A percentile compares a stretch with the other conserved stretches of the same genome.
Evolutionary conservation across 2,329 filamentous ascomycete species (phyloP).

Genomic region (Ophiocordyceps sinensis): DNA sequence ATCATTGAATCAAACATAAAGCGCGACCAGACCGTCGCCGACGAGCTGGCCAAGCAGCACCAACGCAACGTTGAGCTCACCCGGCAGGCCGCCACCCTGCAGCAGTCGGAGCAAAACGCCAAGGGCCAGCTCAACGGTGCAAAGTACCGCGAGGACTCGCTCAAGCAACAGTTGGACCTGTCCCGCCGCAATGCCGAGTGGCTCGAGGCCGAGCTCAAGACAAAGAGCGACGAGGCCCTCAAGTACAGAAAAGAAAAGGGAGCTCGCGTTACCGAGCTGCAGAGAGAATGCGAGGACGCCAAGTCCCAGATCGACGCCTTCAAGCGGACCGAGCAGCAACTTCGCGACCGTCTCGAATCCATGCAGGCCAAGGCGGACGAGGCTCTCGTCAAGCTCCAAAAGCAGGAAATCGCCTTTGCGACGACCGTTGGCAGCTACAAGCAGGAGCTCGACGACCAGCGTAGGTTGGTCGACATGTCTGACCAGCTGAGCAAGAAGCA

Average conservation of each 20-base stretch:
- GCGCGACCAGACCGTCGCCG: slow-evolving; percentile 71
- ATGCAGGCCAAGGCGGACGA: slow-evolving; percentile 80
- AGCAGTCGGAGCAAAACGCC: slow-evolving; percentile 71
- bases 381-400: slow-evolving; percentile 64
- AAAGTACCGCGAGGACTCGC: slow-evolving; percentile 78
- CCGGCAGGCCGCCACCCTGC: slow-evolving; percentile 66
- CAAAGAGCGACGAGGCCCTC: slow-evolving; percentile 71
- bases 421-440: slow-evolving; percentile 76
- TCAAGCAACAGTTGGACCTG: slow-evolving; percentile 82
- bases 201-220: slow-evolving; percentile 83
- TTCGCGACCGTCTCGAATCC: slow-evolving; percentile 70
- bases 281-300: slow-evolving; percentile 77
- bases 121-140: slow-evolving; percentile 67
- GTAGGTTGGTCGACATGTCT: slow-evolving; percentile 69
- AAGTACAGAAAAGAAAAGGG: slow-evolving; percentile 94
- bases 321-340: slow-evolving; percentile 63
- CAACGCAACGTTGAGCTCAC: slow-evolving; percentile 74
- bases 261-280: slow-evolving; percentile 72
- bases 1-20: slow-evolving; percentile 82
- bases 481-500: slow-evolving; percentile 62
- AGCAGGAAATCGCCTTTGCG: slow-evolving; percentile 69
- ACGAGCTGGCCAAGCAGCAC: slow-evolving; percentile 79
- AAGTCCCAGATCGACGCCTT: slow-evolving; percentile 62
- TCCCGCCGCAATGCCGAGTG: slow-evolving; percentile 85
- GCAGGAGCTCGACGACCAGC: slow-evolving; percentile 69